A percentile compares a stretch with the other conserved stretches of the same genome.
These are phyloP conservation scores for Meyerozyma smithsonii DNA, from an alignment of 1,139 yeast species.

Conservation along the genomic window DNA sequence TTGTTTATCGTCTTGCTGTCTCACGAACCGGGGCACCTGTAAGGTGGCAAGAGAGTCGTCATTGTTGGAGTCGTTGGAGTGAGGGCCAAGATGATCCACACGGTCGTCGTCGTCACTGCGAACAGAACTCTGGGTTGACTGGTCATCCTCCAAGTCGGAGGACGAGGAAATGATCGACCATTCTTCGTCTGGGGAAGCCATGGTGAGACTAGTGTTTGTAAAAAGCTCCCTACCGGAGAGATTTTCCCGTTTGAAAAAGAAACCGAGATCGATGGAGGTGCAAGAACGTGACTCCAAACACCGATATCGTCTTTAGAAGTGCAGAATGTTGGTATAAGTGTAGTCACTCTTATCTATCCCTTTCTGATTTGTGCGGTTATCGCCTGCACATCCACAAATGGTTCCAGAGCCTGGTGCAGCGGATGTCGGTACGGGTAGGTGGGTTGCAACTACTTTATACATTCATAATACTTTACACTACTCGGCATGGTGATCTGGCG, in stretches of 20 bases:
- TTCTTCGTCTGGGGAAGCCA: conserved; percentile 3
- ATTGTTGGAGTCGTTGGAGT: not conserved
- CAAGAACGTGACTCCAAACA: not conserved
- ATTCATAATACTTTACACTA: not conserved
- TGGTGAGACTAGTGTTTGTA: not conserved
- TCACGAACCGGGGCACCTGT: not conserved
- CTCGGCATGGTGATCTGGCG: not conserved
- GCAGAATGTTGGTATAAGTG: not conserved
- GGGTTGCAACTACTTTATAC: not conserved
- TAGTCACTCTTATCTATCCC: conserved; percentile 1
- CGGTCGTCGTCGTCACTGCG: not conserved
- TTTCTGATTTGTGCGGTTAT: conserved; percentile 1
- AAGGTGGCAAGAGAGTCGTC: conserved; percentile 2
- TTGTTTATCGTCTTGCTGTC: not conserved
- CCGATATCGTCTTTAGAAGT: not conserved
- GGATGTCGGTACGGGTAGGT: not conserved
- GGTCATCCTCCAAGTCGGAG: conserved; percentile 3
- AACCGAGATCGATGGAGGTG: not conserved
- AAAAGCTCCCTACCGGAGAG: too few species aligned
- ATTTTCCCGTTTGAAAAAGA: not conserved
- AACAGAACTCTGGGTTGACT: conserved; percentile 1
- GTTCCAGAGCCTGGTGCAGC: not conserved
- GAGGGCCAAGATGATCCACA: not conserved
- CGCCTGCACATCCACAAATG: not conserved
- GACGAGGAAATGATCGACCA: conserved; percentile 3